A percentile compares a stretch with the other conserved stretches of the same genome.
These are phyloP conservation scores for Naganishia antarctica DNA, from an alignment of 768 basidiomycete species.

Conservation along the genomic window DNA sequence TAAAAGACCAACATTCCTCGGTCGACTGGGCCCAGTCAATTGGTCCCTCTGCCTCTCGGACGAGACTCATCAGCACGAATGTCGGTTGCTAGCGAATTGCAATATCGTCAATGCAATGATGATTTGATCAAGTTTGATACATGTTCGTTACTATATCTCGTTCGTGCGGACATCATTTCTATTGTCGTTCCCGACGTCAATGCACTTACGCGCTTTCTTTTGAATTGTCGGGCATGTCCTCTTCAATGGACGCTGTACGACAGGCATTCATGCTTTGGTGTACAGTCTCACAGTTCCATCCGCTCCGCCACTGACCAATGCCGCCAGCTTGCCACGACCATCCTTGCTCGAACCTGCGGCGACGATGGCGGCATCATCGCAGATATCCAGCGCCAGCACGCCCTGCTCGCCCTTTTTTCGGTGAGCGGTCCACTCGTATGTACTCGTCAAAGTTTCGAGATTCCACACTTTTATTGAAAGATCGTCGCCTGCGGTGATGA, in stretches of 20 bases:
- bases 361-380: constrained; percentile 10
- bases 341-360: background rate
- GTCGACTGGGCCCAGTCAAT: too few relatives aligned
- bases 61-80: too few relatives aligned
- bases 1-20: too few relatives aligned
- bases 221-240: background rate
- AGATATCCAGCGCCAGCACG: constrained; percentile 63
- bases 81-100: too few relatives aligned
- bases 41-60: too few relatives aligned
- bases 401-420: constrained; percentile 86
- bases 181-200: too few relatives aligned
- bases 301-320: constrained; percentile 21
- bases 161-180: background rate
- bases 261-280: constrained; percentile 1
- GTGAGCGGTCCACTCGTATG: constrained; percentile 81
- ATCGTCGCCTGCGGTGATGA: constrained; percentile 88
- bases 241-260: background rate
- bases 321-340: background rate
- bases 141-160: too few relatives aligned
- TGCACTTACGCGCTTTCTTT: too few relatives aligned
- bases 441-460: constrained; percentile 63
- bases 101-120: too few relatives aligned
- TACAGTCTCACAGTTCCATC: constrained; percentile 27
- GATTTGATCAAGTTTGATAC: too few relatives aligned
- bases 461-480: constrained; percentile 95